phyloP scores from a whole-genome alignment of 345 rosid genomes.

The Syzygium aromaticum region DNA sequence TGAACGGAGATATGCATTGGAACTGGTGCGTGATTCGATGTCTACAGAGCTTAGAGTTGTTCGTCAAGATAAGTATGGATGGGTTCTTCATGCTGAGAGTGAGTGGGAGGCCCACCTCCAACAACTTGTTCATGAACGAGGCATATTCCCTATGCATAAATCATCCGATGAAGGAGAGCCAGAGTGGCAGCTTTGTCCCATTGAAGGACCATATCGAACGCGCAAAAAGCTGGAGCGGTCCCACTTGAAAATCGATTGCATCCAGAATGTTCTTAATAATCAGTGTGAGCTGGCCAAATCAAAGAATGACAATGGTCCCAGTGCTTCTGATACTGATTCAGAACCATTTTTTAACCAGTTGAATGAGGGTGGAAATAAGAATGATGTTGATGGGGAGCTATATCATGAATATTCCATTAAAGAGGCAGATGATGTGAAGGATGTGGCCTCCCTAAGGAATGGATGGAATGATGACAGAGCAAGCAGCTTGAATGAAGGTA shows the following conservation, averaged over 20 bases:
- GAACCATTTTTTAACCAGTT: conserved; percentile 55
- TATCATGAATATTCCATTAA: conserved; percentile 52
- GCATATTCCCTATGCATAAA: conserved; percentile 80
- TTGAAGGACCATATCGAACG: conserved; percentile 99
- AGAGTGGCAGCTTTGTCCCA: conserved; percentile 99
- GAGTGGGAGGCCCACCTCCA: conserved; percentile 98
- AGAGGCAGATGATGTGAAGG: conserved; percentile 42
- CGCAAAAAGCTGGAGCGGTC: conserved; percentile 95
- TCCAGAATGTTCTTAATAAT: conserved; percentile 73
- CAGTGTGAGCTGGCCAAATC: conserved; percentile 63
- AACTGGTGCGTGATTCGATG: conserved; percentile 90
- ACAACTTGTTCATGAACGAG: conserved; percentile 96
- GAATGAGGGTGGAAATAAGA: conserved; percentile 25
- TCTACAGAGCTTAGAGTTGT: conserved; percentile 98
- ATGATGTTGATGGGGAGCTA: conserved; percentile 35
- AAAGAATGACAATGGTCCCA: conserved; percentile 44
- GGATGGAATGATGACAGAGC: conserved; percentile 84
- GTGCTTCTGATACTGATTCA: conserved; percentile 62
- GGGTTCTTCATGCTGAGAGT: conserved; percentile 99
- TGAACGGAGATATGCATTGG: conserved; percentile 96
- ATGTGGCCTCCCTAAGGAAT: conserved; percentile 50
- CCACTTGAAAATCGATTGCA: conserved; percentile 70
- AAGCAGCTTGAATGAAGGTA: conserved; percentile 86
- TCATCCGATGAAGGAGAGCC: conserved; percentile 51
- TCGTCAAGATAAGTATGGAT: conserved; percentile 98